Base-by-base conservation (phyloP, 2,329 filamentous ascomycete species). In the Microcera coccophila region DNA sequence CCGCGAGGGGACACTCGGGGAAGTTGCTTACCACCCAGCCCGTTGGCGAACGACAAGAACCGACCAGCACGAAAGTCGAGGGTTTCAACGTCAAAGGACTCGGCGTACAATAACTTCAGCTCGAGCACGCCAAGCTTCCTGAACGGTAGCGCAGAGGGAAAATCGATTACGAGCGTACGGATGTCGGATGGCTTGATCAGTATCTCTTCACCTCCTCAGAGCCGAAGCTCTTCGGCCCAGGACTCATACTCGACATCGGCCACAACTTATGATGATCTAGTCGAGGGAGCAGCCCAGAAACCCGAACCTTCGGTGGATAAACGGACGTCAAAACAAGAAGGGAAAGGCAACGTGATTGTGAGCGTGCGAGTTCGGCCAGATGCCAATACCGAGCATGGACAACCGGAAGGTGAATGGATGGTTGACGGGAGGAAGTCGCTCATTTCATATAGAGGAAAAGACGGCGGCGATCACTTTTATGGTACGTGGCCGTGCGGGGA, bases 321-420 rank as follows among this genome's bases (percentile, higher is more conserved):
- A 63, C 73, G 68, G 45, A 48, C 66, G 42, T 79, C 81, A 43
- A 76, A 81, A 55, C 57, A 65, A 2, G 90, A 96, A 57, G 80
- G 77, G 42, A 97, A 95, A 65, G 93, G 93, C 39, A 98, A 98
- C 60, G 91, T 98, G 12, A 68, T 97, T 48, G 91, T 98, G 55
- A 97, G 93, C 62, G 90, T 98, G 28, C 81, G 93, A 61, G 90
- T 97, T 32, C 81, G 93, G 22, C 93, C 93, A 21, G 90, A 96
- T 68, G 76, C 80, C 4, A 79, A 75, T 18, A 73, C 74, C n/a
- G 79, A 76, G 41, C 79, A 79, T 34, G 72, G 74, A 44, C 65
- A 79, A 45, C 70, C 79, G 7, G 87, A 93, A 47, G 81, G 83
- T 21, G 93, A 97, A 61, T 98, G 91, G 93, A 79, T 89, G 72